Evolutionary conservation across 805 yeast genomes (phyloP), one percentile per base, ranked within the genome.

Genomic region (Ogataea ganodermae): DNA sequence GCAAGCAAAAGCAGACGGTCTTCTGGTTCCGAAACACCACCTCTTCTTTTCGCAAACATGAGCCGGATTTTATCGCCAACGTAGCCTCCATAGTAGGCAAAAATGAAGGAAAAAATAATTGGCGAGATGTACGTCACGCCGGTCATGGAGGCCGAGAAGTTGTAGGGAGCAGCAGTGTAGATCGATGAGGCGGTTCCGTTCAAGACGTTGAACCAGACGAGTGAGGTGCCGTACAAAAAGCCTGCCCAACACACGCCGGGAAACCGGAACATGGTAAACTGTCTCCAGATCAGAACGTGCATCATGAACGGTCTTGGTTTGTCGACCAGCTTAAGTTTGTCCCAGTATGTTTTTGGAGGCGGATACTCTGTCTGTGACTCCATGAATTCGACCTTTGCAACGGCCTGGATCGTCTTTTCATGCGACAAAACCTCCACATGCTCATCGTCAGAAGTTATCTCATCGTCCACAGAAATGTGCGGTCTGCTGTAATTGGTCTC

Each of bases 161-260:
- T 70, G 61, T 79, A 79, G n/a, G 82, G 83, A 1, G 61, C 61
- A 6, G 68, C 73, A 26, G 71, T 59, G 26, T 75, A 58, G 35
- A 76, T 67, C 13, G 64, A 52, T 3, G 79, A 67, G 24, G 68
- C 73, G 0, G 83, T 78, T n/a, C 73, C 80, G 49, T 76, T 76
- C 45, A 75, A 62, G 41, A 78, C 66, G 42, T 71, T 67, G 57
- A 72, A 75, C 75, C 76, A 76, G 41, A 71, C 69, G 23, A 76
- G 61, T 3, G 76, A 70, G 9, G 72, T 60, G 10, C 83, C 83
- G 51, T 76, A 76, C 14, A 71, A 63, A 52, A 78, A 68, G 1
- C 84, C 84, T 13, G 79, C 73, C 75, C 80, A 83, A n/a, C 79
- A 56, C 2, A 82, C 78, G 13, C 76, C 69, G 3, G 86, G 84